phyloP scores from a whole-genome alignment of 2,329 filamentous ascomycete genomes.

The Cercospora canescens region DNA sequence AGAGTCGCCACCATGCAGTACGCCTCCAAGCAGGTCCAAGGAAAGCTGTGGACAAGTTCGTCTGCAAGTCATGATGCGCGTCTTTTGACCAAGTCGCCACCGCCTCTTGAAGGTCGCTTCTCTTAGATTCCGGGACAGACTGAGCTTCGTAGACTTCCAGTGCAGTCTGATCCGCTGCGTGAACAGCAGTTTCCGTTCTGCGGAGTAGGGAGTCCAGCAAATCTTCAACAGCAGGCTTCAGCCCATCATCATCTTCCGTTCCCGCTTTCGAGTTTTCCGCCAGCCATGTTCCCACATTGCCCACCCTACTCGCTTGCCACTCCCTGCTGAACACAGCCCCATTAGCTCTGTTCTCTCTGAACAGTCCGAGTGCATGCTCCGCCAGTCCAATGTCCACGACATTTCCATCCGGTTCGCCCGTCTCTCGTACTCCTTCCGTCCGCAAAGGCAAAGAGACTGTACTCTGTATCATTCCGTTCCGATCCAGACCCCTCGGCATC shows the following conservation, averaged over 20 bases:
- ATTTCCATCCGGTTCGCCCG: background rate
- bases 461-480: slow-evolving; percentile 47
- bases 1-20: slow-evolving; percentile 89
- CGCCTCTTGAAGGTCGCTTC: slow-evolving; percentile 55
- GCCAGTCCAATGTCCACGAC: slow-evolving; percentile 66
- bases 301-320: slow-evolving; percentile 37
- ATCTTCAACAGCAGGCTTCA: slow-evolving; percentile 66
- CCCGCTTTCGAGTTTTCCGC: slow-evolving; percentile 30
- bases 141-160: slow-evolving; percentile 34
- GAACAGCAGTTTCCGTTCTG: slow-evolving; percentile 54
- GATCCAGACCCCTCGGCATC: slow-evolving; percentile 37
- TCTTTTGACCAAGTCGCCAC: slow-evolving; percentile 74
- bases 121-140: slow-evolving; percentile 44
- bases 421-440: slow-evolving; percentile 10
- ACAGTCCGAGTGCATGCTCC: slow-evolving; percentile 57
- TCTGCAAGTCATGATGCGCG: slow-evolving; percentile 80
- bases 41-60: slow-evolving; percentile 77
- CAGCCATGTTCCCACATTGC: slow-evolving; percentile 31
- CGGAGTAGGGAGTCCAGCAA: slow-evolving; percentile 68
- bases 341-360: slow-evolving; percentile 35
- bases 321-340: slow-evolving; percentile 36
- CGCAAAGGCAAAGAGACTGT: slow-evolving; percentile 58
- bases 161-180: slow-evolving; percentile 47
- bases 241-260: slow-evolving; percentile 41
- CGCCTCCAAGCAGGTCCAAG: slow-evolving; percentile 74